Base-by-base conservation (phyloP, 2,329 filamentous ascomycete genomes). In the Fusarium torreyae region DNA sequence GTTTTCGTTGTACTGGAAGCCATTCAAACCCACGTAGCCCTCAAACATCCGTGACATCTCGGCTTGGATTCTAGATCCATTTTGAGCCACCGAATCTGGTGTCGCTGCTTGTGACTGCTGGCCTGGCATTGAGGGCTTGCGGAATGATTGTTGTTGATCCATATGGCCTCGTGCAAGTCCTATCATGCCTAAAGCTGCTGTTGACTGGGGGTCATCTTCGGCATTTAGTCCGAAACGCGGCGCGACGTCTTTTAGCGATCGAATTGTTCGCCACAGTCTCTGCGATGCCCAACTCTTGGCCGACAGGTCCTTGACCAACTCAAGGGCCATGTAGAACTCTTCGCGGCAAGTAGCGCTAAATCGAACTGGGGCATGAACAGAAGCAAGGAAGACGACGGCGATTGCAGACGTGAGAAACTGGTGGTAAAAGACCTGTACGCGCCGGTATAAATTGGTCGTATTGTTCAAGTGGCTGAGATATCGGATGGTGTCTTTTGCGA, bases 291-390 rank as follows among this genome's bases (percentile, higher is more conserved):
- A 92, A 26, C 89, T 92, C 73, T 90, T 89, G 31, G 88, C 87
- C 5, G 89, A 92, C 57, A 94, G 85, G 56, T 91, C 90, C 66
- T 92, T 90, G 39, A 94, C 88, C 5, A 94, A 82, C 55, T 93
- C 91, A 1, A 94, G 85, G 0, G 90, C 91, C 85, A 92, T 89
- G 80, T 94, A 93, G 75, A 94, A 94, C 77, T 94, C 92, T 44
- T 92, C 88, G 18, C 92, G 86, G 68, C 91, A 93, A 24, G 84
- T 79, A 11, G 86, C 82, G 71, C 89, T 91, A 77, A 94, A 94
- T 26, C 89, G 86, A 0, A 91, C 86, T 0, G 92, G 92, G 1
- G 91, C 91, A 74, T 94, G 92, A 5, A 91, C 91, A 1, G 91
- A 91, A 2, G 92, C 92, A 1, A 94, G 85, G 75, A 94, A 94